Evolutionary conservation across 352 stramenopile genomes (phyloP).

Genomic region (Aphanomyces astaci): DNA sequence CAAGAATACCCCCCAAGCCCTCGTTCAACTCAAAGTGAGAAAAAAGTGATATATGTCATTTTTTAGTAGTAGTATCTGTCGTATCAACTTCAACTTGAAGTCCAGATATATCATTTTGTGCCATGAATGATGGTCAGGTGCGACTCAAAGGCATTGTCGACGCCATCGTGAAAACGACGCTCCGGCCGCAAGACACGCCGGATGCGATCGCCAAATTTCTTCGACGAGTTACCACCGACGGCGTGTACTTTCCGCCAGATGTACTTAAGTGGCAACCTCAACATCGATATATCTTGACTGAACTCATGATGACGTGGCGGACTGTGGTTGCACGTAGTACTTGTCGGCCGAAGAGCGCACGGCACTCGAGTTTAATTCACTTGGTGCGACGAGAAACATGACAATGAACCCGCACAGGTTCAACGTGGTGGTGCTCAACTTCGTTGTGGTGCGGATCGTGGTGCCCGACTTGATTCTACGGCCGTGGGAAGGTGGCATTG

Average conservation of each 20-base stretch:
- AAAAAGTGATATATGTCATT: too few relatives aligned
- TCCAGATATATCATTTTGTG: conserved; percentile 23
- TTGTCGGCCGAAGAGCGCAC: conserved; percentile 35
- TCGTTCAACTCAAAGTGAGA: conserved; percentile 11
- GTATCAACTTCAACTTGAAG: background rate
- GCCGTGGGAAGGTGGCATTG: conserved; percentile 42
- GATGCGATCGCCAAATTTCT: conserved; percentile 52
- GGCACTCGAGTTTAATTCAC: conserved; percentile 43
- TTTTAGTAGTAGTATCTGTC: too few relatives aligned
- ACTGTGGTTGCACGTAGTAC: background rate
- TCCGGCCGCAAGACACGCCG: conserved; percentile 40
- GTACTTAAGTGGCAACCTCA: conserved; percentile 25
- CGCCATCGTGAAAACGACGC: conserved; percentile 37
- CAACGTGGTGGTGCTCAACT: conserved; percentile 54
- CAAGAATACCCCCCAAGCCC: background rate
- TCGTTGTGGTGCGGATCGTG: conserved; percentile 49
- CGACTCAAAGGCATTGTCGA: conserved; percentile 49
- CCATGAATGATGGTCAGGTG: conserved; percentile 45
- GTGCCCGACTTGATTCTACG: conserved; percentile 50
- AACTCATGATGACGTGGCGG: conserved; percentile 17
- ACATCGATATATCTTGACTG: background rate
- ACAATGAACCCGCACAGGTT: conserved; percentile 32
- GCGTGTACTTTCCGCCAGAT: conserved; percentile 51
- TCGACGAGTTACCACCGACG: conserved; percentile 42
- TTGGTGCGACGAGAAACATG: conserved; percentile 47